Evolutionary conservation across 2,329 filamentous ascomycete genomes (phyloP).

Genomic region (Xylaria digitata): DNA sequence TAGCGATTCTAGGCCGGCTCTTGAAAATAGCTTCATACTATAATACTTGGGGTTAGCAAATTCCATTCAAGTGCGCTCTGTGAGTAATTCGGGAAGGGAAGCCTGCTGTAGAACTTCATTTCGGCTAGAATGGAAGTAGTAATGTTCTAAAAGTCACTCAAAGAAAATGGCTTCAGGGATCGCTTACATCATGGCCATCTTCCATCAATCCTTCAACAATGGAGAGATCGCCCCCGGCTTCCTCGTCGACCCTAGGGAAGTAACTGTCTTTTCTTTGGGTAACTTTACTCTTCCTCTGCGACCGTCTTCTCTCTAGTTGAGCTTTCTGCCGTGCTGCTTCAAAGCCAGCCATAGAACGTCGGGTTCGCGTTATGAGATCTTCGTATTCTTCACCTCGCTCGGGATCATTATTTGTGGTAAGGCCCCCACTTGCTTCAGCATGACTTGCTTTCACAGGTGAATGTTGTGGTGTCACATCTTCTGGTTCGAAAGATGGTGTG

Average conservation of each 20-base stretch:
- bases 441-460: slow-evolving; percentile 39
- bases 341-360: slow-evolving; percentile 71
- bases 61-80: not conserved
- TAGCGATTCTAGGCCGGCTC: slow-evolving; percentile 81
- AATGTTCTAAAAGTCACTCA: not conserved
- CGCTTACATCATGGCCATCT: slow-evolving; percentile 62
- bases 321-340: slow-evolving; percentile 71
- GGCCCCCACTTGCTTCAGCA: slow-evolving; percentile 39
- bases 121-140: not conserved
- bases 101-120: not conserved
- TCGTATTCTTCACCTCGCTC: slow-evolving; percentile 54
- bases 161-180: not conserved
- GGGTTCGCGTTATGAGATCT: slow-evolving; percentile 68
- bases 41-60: not conserved
- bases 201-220: slow-evolving; percentile 71
- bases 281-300: slow-evolving; percentile 59
- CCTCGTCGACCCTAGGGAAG: slow-evolving; percentile 63
- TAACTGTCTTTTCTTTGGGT: slow-evolving; percentile 57
- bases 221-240: slow-evolving; percentile 48
- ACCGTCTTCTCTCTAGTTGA: slow-evolving; percentile 66
- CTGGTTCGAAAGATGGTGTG: slow-evolving; percentile 48
- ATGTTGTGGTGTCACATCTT: slow-evolving; percentile 47
- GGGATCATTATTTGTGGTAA: slow-evolving; percentile 27
- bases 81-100: not conserved
- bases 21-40: slow-evolving; percentile 80